Base-by-base conservation (phyloP, 2,329 filamentous ascomycete species). In the Sclerotinia borealis region DNA sequence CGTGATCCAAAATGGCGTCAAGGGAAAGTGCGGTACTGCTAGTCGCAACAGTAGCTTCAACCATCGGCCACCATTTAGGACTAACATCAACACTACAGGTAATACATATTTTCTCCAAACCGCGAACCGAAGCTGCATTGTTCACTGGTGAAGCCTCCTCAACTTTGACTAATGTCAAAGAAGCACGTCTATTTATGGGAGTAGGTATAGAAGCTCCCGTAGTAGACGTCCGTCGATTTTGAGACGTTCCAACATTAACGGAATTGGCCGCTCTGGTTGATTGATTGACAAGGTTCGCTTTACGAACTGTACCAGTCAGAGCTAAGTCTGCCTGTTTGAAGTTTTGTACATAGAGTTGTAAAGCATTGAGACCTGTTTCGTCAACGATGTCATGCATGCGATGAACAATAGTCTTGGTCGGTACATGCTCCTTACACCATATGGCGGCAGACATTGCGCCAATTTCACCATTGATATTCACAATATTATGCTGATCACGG, bases 271-370 rank as follows among this genome's bases (percentile, higher is more conserved):
- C 58, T 66, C 75, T 71, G 68, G 78, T 69, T 63, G 75, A 70
- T 70, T 78, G 70, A 70, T 78, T 73, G 72, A 79, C 72, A 5
- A 75, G 83, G 64, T 91, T 95, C 27, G 95, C 93, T 76, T 96
- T 97, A 61, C 95, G 89, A 27, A 95, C 91, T 22, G 93, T 97
- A 34, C 95, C 95, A 2, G 93, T 97, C 70, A 97, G 79, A 3
- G 90, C 86, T 47, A 93, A 83, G 74, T 99, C 95, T 10, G 95
- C 93, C 77, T 98, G 93, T 76, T 99, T 99, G 80, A 92, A 97
- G 64, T 88, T 92, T 69, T 89, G 88, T 50, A 89, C 91, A 74
- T 90, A 99, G 31, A 96, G 81, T 75, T 97, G 92, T 56, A 99
- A 78, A 11, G 91, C 92, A 70, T 88, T 96, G 60, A 86, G 77